These are phyloP conservation scores for Rhamnella rubrinervis DNA, from an alignment of 331 rosid species.

Conservation along the genomic window DNA sequence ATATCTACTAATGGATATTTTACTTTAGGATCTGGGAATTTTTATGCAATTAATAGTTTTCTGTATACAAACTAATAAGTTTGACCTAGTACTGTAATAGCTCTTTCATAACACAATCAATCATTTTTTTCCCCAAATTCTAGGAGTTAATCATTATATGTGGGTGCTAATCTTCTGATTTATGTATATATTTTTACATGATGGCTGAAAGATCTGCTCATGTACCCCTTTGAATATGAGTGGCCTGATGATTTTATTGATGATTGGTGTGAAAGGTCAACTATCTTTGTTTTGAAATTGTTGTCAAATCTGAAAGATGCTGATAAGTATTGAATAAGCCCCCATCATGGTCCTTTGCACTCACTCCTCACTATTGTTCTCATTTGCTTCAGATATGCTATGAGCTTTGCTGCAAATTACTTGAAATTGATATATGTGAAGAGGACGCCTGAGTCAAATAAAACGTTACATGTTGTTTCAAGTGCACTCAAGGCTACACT, in stretches of 20 bases:
- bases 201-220: background rate
- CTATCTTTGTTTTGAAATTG: background rate
- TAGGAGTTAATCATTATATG: background rate
- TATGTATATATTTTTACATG: background rate
- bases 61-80: background rate
- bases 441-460: slow-evolving; percentile 68
- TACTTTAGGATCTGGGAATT: background rate
- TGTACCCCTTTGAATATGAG: background rate
- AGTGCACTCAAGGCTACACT: slow-evolving; percentile 84
- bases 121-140: background rate
- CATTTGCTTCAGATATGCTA: slow-evolving; percentile 63
- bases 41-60: background rate
- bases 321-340: too few relatives aligned
- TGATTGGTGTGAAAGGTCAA: background rate
- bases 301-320: background rate
- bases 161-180: background rate
- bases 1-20: background rate
- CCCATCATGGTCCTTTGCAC: slow-evolving; percentile 7
- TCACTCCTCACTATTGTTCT: background rate
- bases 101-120: background rate
- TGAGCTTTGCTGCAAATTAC: slow-evolving; percentile 75
- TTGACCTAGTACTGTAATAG: background rate
- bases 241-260: slow-evolving; percentile 3
- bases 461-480: slow-evolving; percentile 76
- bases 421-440: slow-evolving; percentile 67